Percentiles rank a stretch among this genome's conserved stretches.
Evolutionary conservation across 768 basidiomycete species (phyloP).

Genomic region (Suillus ampliporus): DNA sequence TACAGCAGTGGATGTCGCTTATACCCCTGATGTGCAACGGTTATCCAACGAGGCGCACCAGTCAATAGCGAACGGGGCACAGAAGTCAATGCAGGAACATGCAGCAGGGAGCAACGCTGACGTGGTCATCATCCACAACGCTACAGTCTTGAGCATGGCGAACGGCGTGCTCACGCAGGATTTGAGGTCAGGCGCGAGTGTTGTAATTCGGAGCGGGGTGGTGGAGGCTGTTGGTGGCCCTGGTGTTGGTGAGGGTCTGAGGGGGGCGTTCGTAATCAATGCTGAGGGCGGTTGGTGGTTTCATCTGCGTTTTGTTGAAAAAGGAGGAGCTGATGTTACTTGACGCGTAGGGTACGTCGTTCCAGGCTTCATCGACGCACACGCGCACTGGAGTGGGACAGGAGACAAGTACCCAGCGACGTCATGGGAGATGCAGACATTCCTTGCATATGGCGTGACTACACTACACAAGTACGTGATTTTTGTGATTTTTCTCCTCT

Average conservation of each 20-base stretch:
- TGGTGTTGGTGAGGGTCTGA: slow-evolving; percentile 39
- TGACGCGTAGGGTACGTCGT: slow-evolving; percentile 57
- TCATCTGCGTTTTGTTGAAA: background rate
- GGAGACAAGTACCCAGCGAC: slow-evolving; percentile 57
- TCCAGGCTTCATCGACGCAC: slow-evolving; percentile 78
- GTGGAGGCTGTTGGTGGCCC: slow-evolving; percentile 54
- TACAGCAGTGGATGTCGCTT: slow-evolving; percentile 62
- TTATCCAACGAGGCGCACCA: slow-evolving; percentile 56
- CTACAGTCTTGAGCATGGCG: slow-evolving; percentile 74
- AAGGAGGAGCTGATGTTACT: background rate
- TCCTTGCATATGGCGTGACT: slow-evolving; percentile 78
- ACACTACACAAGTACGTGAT: slow-evolving; percentile 72
- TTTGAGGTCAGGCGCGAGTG: slow-evolving; percentile 54
- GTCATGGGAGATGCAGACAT: slow-evolving; percentile 78
- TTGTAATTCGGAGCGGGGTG: slow-evolving; percentile 61
- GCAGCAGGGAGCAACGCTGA: slow-evolving; percentile 31
- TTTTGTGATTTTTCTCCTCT: background rate
- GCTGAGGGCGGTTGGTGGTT: slow-evolving; percentile 60
- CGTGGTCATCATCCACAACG: slow-evolving; percentile 66
- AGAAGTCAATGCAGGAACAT: slow-evolving; percentile 9
- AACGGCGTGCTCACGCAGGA: slow-evolving; percentile 55
- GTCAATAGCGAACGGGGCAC: background rate
- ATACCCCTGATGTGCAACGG: slow-evolving; percentile 64
- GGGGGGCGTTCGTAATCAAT: slow-evolving; percentile 54
- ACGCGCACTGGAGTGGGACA: slow-evolving; percentile 75